Base-by-base conservation (phyloP, 192 early-diverging fungal species). In the Coemansia sp. region DNA sequence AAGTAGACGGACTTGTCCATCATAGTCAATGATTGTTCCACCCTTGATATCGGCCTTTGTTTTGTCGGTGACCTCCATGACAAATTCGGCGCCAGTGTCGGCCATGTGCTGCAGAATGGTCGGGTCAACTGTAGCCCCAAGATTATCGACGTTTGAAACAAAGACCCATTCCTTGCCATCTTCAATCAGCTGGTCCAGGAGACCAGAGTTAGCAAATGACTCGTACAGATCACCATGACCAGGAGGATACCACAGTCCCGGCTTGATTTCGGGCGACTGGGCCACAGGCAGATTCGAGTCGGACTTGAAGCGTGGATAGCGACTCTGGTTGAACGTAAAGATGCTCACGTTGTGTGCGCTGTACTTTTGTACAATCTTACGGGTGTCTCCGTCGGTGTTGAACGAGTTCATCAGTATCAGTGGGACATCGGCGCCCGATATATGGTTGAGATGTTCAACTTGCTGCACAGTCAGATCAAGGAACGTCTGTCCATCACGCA, bases 341-440 rank as follows among this genome's bases (percentile, higher is more conserved):
- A 99, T 92, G 71, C 92, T 87, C 57, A 98, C 87, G 67, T 95
- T 91, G 82, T 99, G 96, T 42, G 84, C 87, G 57, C 85, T 88
- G 86, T 99, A 98, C 82, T 99, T 99, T 89, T 98, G 98, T 70
- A 98, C 94, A 80, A 99, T 96, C 63, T 94, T 90, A 76, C 90
- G 87, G 49, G 98, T 99, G 76, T 99, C 98, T 15, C 92, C 91
- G 78, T 99, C 96, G 6, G 98, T 99, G 84, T 99, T 99, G 89
- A 99, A 98, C n/a, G 98, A 99, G 87, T 99, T 99, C 98, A 99
- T 99, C 55, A 98, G 86, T 63, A 99, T 97, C 69, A 98, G 90
- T 6, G 98, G 98, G 9, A 99, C 96, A 54, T 90, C 87, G 63
- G 96, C 95, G 58, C 91, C 87, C 77, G 96, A 87, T 26, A 88